Evolutionary conservation across 139 green algal species (phyloP).

Genomic region (Micractinium conductrix): DNA sequence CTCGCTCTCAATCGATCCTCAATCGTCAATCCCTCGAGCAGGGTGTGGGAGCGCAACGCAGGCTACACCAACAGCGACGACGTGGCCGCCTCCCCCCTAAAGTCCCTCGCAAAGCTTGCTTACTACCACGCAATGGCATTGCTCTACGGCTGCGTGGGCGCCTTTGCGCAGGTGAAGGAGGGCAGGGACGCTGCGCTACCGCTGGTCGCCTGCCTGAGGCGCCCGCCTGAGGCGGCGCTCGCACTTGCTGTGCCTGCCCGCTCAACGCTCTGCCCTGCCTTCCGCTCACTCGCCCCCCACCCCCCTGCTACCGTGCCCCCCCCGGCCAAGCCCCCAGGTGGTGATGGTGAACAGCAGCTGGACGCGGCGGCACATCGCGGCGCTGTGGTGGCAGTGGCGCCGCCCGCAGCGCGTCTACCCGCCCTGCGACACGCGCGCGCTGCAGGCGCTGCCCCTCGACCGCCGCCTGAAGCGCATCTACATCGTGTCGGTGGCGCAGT

Average conservation of each 20-base stretch:
- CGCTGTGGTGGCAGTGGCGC: conserved; percentile 77
- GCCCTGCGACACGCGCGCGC: conserved; percentile 79
- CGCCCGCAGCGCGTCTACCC: conserved; percentile 79
- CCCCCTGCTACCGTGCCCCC: not conserved
- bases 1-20: too few relatives aligned
- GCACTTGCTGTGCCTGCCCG: too few relatives aligned
- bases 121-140: conserved; percentile 89
- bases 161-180: conserved; percentile 47
- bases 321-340: conserved; percentile 29
- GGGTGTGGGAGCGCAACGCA: conserved; percentile 30
- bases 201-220: too few relatives aligned
- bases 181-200: not conserved
- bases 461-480: conserved; percentile 77
- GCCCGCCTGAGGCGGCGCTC: too few relatives aligned
- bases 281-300: too few relatives aligned
- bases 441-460: conserved; percentile 84
- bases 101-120: conserved; percentile 75
- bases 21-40: not conserved
- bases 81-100: conserved; percentile 43
- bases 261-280: too few relatives aligned
- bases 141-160: conserved; percentile 74
- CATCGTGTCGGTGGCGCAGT: conserved; percentile 92
- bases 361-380: conserved; percentile 87
- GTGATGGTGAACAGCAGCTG: conserved; percentile 95
- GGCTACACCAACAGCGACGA: conserved; percentile 84